phyloP scores from a whole-genome alignment of 2,329 filamentous ascomycete species.

The Nectriaceae sp. region DNA sequence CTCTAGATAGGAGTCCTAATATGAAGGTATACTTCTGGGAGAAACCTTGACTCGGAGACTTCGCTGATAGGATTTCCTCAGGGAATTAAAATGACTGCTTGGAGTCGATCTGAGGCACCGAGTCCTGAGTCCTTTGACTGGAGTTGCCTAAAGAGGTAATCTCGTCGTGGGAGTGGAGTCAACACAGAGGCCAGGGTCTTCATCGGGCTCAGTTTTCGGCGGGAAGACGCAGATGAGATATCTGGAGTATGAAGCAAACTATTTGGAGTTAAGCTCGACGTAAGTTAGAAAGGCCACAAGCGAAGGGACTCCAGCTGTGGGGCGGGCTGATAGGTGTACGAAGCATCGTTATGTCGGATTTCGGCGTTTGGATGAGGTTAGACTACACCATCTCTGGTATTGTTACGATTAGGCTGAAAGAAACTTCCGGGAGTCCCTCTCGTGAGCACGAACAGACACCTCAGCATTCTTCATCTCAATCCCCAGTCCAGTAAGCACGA shows the following conservation, averaged over 20 bases:
- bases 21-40: slow-evolving; percentile 12
- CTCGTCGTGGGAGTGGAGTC: slow-evolving; percentile 27
- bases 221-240: slow-evolving; percentile 18
- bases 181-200: slow-evolving; percentile 18
- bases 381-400: neutral
- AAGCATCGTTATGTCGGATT: neutral
- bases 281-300: no score
- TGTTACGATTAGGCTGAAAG: neutral
- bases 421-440: no score
- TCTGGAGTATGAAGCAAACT: slow-evolving; percentile 12
- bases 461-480: neutral
- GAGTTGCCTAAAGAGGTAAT: slow-evolving; percentile 28
- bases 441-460: neutral
- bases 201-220: slow-evolving; percentile 20
- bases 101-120: slow-evolving; percentile 21
- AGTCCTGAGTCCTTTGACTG: slow-evolving; percentile 19
- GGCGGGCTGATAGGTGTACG: neutral
- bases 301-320: no score
- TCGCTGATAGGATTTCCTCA: slow-evolving; percentile 18
- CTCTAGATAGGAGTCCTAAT: slow-evolving; percentile 21
- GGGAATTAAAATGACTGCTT: slow-evolving; percentile 20
- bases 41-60: slow-evolving; percentile 17
- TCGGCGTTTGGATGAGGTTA: neutral
- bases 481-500: neutral
- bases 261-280: neutral